Conservation (phyloP, 164 flowering plant genomes). For the Nelumbo lutea region DNA sequence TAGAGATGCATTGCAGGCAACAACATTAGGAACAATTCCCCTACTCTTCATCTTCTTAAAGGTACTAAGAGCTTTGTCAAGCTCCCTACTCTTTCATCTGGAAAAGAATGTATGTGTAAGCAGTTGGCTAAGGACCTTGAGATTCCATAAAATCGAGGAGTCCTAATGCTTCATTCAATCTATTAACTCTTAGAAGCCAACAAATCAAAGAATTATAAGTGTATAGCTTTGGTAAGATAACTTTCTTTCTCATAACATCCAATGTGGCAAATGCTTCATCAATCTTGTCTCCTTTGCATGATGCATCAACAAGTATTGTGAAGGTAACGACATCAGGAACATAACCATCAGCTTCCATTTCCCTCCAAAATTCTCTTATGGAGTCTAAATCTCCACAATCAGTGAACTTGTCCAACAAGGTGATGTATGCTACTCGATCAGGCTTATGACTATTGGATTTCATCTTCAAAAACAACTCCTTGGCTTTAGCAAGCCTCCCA, state of each 20-base stretch:
- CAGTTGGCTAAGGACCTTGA: constrained; percentile 54
- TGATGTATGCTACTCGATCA: constrained; percentile 79
- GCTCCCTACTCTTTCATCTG: constrained; percentile 70
- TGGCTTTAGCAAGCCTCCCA: constrained; percentile 58
- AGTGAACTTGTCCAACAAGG: constrained; percentile 66
- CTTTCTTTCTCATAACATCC: constrained; percentile 57
- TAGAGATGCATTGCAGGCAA: constrained; percentile 80
- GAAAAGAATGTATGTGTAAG: constrained; percentile 68
- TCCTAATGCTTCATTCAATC: constrained; percentile 57
- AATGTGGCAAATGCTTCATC: constrained; percentile 63
- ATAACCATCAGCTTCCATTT: constrained; percentile 87
- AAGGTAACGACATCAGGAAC: constrained; percentile 74
- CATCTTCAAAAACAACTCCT: constrained; percentile 63
- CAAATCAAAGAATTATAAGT: constrained; percentile 74
- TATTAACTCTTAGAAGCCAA: constrained; percentile 60
- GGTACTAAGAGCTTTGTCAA: constrained; percentile 60
- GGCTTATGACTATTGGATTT: constrained; percentile 65
- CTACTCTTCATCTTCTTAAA: constrained; percentile 70
- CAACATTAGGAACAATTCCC: constrained; percentile 74
- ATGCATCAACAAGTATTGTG: constrained; percentile 66
- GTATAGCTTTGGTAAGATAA: constrained; percentile 64
- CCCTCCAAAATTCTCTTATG: constrained; percentile 55
- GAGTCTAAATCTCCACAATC: constrained; percentile 62
- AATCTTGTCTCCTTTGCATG: constrained; percentile 65
- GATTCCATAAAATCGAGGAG: constrained; percentile 47